These are phyloP conservation scores for Gracilaria domingensis DNA, from an alignment of 23 red algal species.

Conservation along the genomic window DNA sequence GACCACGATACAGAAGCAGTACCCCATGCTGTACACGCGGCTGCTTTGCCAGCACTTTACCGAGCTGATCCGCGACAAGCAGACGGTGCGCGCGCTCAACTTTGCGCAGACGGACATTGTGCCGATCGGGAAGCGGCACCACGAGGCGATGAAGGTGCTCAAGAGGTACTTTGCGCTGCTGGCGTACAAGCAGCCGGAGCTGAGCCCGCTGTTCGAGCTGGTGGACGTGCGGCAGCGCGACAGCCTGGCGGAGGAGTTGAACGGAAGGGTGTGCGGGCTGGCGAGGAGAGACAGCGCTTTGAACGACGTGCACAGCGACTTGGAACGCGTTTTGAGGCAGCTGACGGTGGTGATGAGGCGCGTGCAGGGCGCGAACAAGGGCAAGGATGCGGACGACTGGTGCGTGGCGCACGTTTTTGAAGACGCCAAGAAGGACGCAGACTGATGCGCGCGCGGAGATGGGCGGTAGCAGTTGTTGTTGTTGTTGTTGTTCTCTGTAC, in stretches of 20 bases:
- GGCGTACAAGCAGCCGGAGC: slow-evolving; percentile 42
- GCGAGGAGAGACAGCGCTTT: background rate
- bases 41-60: slow-evolving; percentile 59
- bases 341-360: slow-evolving; percentile 32
- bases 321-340: slow-evolving; percentile 41
- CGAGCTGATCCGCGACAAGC: slow-evolving; percentile 25
- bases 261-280: background rate
- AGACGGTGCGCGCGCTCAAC: slow-evolving; percentile 19
- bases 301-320: slow-evolving; percentile 2
- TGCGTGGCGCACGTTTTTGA: background rate
- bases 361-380: background rate
- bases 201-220: slow-evolving; percentile 49
- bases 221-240: slow-evolving; percentile 36
- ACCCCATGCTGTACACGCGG: slow-evolving; percentile 19
- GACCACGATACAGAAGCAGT: background rate
- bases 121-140: background rate
- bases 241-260: slow-evolving; percentile 36
- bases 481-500: background rate
- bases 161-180: slow-evolving; percentile 43
- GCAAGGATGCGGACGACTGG: background rate
- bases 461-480: too few species aligned
- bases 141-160: slow-evolving; percentile 1
- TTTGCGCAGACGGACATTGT: slow-evolving; percentile 48
- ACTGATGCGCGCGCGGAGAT: background rate
- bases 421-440: background rate